Percentiles rank a stretch among this genome's conserved stretches.
phyloP scores from a whole-genome alignment of 2,329 filamentous ascomycete species.

The Fonsecaea erecta region DNA sequence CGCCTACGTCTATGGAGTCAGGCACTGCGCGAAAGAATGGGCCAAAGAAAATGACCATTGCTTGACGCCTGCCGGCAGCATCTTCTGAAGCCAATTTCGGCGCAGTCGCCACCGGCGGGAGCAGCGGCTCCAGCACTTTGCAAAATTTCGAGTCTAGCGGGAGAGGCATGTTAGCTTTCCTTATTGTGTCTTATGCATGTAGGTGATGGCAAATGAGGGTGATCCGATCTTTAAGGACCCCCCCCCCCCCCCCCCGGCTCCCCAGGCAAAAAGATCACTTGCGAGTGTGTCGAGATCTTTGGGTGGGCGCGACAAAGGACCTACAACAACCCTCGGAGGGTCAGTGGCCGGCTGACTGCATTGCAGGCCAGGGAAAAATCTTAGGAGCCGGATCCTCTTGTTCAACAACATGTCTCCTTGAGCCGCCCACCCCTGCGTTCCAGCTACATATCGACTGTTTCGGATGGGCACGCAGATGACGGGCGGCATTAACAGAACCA shows the following conservation, averaged over 20 bases:
- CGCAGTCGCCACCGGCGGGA: slow-evolving; percentile 21
- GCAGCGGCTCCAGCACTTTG: slow-evolving; percentile 28
- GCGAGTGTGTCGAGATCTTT: too few relatives aligned
- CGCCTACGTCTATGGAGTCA: slow-evolving; percentile 32
- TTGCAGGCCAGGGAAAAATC: too few relatives aligned
- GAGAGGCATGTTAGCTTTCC: slow-evolving; percentile 14
- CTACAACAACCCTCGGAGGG: too few relatives aligned
- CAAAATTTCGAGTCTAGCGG: slow-evolving; percentile 22
- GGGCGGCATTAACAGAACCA: slow-evolving; percentile 69
- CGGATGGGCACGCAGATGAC: slow-evolving; percentile 52
- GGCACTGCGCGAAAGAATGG: slow-evolving; percentile 28
- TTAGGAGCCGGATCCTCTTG: too few relatives aligned
- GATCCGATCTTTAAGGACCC: not conserved
- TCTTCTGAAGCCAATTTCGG: slow-evolving; percentile 32
- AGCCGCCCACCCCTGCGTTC: not conserved
- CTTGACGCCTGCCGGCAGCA: slow-evolving; percentile 20
- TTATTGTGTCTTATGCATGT: not conserved
- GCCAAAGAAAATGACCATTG: slow-evolving; percentile 3
- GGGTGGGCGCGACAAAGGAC: too few relatives aligned
- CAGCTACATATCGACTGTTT: slow-evolving; percentile 39
- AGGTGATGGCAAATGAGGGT: not conserved
- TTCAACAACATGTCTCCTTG: too few relatives aligned
- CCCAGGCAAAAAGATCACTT: too few relatives aligned
- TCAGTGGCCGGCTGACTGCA: too few relatives aligned
- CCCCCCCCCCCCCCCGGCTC: too few relatives aligned